Conservation (phyloP, 1,284 basidiomycete genomes). For the Trichosporon coremiiforme region DNA sequence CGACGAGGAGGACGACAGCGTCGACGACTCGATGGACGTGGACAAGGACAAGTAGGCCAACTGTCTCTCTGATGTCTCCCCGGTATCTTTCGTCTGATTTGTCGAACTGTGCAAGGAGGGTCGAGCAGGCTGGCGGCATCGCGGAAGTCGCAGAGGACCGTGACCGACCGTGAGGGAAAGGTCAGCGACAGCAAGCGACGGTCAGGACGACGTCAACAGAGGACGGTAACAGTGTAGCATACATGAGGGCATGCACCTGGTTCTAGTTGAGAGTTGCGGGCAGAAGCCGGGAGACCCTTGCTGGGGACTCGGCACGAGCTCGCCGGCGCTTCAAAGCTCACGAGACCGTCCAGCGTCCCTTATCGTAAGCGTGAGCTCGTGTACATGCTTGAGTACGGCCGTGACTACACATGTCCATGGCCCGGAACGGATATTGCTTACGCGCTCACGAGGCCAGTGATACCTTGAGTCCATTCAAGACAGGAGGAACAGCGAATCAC, state of each 20-base stretch:
- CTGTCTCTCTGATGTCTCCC: no score
- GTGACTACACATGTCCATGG: neutral
- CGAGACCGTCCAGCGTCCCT: neutral
- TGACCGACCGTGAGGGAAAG: no score
- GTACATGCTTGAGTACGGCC: no score
- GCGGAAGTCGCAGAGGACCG: no score
- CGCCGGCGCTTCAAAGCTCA: neutral
- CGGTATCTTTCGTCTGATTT: no score
- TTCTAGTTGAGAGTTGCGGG: neutral
- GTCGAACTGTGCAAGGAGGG: no score
- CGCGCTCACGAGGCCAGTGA: no score
- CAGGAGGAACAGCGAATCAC: neutral
- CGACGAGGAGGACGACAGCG: conserved; percentile 33
- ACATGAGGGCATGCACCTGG: neutral
- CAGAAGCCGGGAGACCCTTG: neutral
- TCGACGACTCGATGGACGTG: conserved; percentile 42
- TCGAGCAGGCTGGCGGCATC: no score
- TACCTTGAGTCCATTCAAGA: neutral
- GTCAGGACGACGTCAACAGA: neutral
- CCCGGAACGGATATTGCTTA: no score
- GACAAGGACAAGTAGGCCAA: conserved; percentile 33
- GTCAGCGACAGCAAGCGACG: no score
- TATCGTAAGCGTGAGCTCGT: neutral
- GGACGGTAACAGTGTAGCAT: neutral
- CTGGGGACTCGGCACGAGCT: neutral